These are phyloP conservation scores for Vanilla planifolia DNA, from an alignment of 106 monocot genomes.

Conservation along the genomic window DNA sequence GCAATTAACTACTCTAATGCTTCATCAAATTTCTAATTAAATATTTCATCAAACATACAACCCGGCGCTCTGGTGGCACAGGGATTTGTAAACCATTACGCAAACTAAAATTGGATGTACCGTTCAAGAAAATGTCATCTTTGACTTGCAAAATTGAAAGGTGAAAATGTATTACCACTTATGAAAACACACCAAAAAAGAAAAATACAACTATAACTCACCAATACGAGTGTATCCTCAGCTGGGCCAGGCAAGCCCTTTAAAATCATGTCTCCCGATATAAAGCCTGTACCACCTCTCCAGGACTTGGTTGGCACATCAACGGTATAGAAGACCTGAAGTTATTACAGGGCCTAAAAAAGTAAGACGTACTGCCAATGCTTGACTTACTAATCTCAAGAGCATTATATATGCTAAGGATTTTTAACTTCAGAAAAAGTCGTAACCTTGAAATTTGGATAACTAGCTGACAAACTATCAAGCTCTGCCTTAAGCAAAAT, in stretches of 20 bases:
- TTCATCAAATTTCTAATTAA: no score
- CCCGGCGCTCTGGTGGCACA: no score
- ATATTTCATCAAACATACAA: no score
- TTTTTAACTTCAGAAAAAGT: neutral
- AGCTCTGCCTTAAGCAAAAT: conserved; percentile 83
- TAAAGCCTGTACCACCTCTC: conserved; percentile 76
- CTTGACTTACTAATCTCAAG: neutral
- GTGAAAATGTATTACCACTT: no score
- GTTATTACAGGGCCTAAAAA: neutral
- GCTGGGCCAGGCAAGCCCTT: conserved; percentile 81
- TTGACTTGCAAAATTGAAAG: no score
- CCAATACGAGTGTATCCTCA: conserved; percentile 78
- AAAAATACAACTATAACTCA: conserved; percentile 29
- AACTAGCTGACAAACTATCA: conserved; percentile 61
- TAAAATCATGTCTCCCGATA: conserved; percentile 75
- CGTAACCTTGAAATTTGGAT: conserved; percentile 94
- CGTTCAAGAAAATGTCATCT: no score
- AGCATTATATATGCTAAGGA: neutral
- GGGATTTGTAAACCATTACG: no score
- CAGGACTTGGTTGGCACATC: conserved; percentile 76
- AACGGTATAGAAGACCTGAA: conserved; percentile 83
- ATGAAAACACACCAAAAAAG: no score
- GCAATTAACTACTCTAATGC: no score
- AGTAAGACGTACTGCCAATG: neutral
- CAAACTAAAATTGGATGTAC: no score